phyloP scores from a whole-genome alignment of 148 eudicot species.

The Rhododendron ferrugineum region DNA sequence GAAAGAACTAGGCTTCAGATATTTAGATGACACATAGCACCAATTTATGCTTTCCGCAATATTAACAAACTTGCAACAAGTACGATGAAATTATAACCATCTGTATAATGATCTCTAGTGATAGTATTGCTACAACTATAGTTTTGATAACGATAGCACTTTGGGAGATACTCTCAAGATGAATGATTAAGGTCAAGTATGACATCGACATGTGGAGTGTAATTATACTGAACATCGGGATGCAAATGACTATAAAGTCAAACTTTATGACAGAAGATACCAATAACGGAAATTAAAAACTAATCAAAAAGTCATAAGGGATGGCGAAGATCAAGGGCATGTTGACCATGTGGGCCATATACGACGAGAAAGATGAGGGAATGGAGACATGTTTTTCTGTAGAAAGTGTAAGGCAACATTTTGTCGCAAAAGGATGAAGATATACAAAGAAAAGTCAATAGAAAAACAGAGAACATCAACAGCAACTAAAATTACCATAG shows the following conservation, averaged over 20 bases:
- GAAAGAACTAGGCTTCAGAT: neutral
- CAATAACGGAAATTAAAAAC: neutral
- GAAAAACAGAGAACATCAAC: neutral
- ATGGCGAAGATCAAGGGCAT: neutral
- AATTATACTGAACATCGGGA: neutral
- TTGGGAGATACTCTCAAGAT: neutral
- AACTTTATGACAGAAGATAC: neutral
- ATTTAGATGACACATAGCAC: neutral
- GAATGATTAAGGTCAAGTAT: neutral
- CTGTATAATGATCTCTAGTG: neutral
- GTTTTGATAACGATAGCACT: neutral
- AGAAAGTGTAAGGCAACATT: neutral
- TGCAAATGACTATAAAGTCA: neutral
- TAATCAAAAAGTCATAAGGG: neutral
- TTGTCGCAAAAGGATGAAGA: neutral
- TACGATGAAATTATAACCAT: neutral
- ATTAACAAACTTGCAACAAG: neutral
- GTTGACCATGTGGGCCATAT: neutral
- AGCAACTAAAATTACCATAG: conserved; percentile 1
- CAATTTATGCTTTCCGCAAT: neutral
- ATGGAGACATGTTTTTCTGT: neutral
- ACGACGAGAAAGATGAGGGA: neutral
- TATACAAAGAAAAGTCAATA: neutral
- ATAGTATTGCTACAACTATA: neutral
- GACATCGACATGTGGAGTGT: neutral